Evolutionary conservation across 2,329 filamentous ascomycete species (phyloP).

Genomic region (Clarireedia paspali): DNA sequence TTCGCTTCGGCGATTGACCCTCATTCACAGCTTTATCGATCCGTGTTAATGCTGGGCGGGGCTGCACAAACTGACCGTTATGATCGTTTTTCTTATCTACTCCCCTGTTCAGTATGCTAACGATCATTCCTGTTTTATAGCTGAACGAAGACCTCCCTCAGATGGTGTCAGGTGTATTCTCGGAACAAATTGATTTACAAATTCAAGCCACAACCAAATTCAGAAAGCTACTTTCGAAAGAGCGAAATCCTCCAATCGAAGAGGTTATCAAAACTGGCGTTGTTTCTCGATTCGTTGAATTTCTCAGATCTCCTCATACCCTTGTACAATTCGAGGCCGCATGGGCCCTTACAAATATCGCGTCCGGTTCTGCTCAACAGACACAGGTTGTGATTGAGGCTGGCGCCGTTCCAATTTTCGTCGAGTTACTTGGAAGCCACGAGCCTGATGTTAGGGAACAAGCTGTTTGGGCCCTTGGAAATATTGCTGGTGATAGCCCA

Average conservation of each 20-base stretch:
- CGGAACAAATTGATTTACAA: conserved; percentile 95
- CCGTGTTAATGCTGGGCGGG: not conserved
- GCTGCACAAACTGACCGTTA: conserved; percentile 4
- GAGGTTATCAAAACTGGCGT: conserved; percentile 99
- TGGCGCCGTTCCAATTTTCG: conserved; percentile 95
- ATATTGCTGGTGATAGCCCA: conserved; percentile 97
- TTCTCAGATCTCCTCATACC: conserved; percentile 94
- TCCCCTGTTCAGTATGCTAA: conserved; percentile 15
- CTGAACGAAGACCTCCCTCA: conserved; percentile 95
- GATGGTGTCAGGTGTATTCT: conserved; percentile 98
- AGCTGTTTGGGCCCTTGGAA: conserved; percentile 96
- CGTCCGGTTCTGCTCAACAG: conserved; percentile 91
- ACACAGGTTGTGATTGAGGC: conserved; percentile 99
- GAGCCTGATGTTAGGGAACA: conserved; percentile 98
- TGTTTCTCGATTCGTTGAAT: conserved; percentile 94
- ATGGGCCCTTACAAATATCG: conserved; percentile 99
- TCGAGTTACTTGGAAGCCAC: conserved; percentile 88
- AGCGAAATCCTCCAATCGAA: conserved; percentile 98
- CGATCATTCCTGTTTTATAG: conserved; percentile 39
- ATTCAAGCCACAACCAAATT: conserved; percentile 98
- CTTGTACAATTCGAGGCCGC: conserved; percentile 98
- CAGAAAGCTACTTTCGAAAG: conserved; percentile 94
- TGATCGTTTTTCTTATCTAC: conserved; percentile 4
- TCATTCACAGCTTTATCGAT: conserved; percentile 9
- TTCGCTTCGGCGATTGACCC: conserved; percentile 23